Base-by-base conservation (phyloP, 352 stramenopile species). In the Globisporangium megalacanthum region DNA sequence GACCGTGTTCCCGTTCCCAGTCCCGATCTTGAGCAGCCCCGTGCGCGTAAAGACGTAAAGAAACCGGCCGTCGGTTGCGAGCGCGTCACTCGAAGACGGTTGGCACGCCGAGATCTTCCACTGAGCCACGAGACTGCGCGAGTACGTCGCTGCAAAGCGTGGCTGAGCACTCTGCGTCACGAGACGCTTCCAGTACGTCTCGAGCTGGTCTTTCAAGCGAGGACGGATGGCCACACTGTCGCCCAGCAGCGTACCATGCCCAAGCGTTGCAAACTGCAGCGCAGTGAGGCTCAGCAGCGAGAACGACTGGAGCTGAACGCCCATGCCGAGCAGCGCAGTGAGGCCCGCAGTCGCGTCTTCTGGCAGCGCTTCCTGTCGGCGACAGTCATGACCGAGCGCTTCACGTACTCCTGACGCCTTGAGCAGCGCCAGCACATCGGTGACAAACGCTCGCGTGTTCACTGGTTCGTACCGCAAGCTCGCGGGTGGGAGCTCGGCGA, bases 381-480 rank as follows among this genome's bases (percentile, higher is more conserved):
- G 22, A n/a, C 20, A 20, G 58, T 29, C 9, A 47, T 22, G 19
- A 68, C 49, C 15, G 65, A 55, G 36, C 56, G 41, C 29, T 39
- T 46, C 20, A 61, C 60, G 46, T 54, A 84, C 33, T 31, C 69
- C 64, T n/a, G 47, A 45, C 5, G 54, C 36, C 39, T 61, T 46
- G 20, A 84, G 36, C 2, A 70, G 52, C 19, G 52, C 46, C 3
- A 56, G 52, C 7, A 72, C 63, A 6, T 62, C 58, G 9, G 49
- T 19, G 1, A 62, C 48, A 66, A 92, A 89, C 29, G 39, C 56
- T 15, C 69, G 61, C 0, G 76, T 35, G 52, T 88, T 65, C 33
- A 92, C 69, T 0, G 79, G 76, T 37, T 92, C 82, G 50, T 92
- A 92, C 6, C 84, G 62, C 10, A 92, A 54, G 55, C 74, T 88